These are phyloP conservation scores for Pouteria glomerata DNA, from an alignment of 148 eudicot species.

Conservation along the genomic window DNA sequence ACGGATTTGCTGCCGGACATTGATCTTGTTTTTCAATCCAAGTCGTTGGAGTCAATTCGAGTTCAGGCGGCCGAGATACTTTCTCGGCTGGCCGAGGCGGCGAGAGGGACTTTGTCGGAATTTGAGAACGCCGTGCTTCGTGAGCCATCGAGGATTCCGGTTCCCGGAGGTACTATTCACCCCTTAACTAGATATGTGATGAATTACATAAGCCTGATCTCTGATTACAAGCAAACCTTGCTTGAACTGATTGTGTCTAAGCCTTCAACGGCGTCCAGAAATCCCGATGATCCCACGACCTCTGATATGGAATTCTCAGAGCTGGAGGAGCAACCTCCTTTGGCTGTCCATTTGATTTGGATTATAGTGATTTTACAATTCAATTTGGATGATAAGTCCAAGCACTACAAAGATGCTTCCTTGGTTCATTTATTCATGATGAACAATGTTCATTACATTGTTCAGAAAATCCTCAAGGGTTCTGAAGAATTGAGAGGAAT, in stretches of 20 bases:
- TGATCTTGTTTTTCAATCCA: slow-evolving; percentile 56
- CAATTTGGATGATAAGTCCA: slow-evolving; percentile 69
- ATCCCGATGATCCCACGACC: slow-evolving; percentile 45
- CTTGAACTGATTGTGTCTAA: slow-evolving; percentile 66
- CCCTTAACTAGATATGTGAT: slow-evolving; percentile 95
- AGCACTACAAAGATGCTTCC: slow-evolving; percentile 51
- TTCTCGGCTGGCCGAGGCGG: slow-evolving; percentile 80
- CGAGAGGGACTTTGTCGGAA: slow-evolving; percentile 74
- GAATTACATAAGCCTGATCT: slow-evolving; percentile 81
- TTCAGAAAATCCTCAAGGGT: slow-evolving; percentile 66
- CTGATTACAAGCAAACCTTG: slow-evolving; percentile 80
- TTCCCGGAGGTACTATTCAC: slow-evolving; percentile 89
- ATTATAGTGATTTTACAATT: slow-evolving; percentile 54
- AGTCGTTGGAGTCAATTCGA: slow-evolving; percentile 55
- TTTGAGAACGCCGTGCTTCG: slow-evolving; percentile 81
- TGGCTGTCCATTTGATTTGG: slow-evolving; percentile 89
- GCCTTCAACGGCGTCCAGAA: slow-evolving; percentile 62
- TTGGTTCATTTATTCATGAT: slow-evolving; percentile 69
- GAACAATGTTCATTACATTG: slow-evolving; percentile 87
- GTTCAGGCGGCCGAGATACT: slow-evolving; percentile 72
- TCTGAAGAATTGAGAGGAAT: slow-evolving; percentile 60
- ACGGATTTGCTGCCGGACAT: slow-evolving; percentile 72
- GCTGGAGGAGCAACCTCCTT: slow-evolving; percentile 48
- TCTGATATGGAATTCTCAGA: slow-evolving; percentile 61
- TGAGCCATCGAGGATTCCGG: slow-evolving; percentile 74